These are phyloP conservation scores for Metarhizium album DNA, from an alignment of 2,329 filamentous ascomycete species.

Conservation along the genomic window DNA sequence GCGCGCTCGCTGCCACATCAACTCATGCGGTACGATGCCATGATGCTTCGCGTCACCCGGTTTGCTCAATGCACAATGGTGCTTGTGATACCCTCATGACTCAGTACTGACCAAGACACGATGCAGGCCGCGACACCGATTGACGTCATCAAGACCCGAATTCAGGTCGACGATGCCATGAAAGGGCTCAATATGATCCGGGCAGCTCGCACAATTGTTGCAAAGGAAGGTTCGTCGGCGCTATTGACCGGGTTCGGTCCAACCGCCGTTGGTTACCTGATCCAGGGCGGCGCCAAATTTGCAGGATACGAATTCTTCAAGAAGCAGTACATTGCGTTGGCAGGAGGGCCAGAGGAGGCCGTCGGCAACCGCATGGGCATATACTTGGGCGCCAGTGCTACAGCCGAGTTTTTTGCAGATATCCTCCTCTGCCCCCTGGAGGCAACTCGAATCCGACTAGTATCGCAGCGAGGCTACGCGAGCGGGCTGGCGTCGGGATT, in stretches of 20 bases:
- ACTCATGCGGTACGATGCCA: slow-evolving; percentile 35
- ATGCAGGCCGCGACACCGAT: slow-evolving; percentile 42
- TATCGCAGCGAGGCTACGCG: slow-evolving; percentile 71
- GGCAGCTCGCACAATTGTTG: slow-evolving; percentile 67
- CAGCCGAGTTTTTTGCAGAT: slow-evolving; percentile 63
- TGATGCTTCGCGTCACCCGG: background rate
- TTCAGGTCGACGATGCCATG: slow-evolving; percentile 77
- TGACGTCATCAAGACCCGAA: slow-evolving; percentile 78
- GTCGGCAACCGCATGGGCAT: slow-evolving; percentile 40
- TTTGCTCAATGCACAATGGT: background rate
- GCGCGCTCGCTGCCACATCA: slow-evolving; percentile 39
- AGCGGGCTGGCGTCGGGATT: slow-evolving; percentile 62
- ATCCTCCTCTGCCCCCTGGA: slow-evolving; percentile 84
- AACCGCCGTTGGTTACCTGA: slow-evolving; percentile 78
- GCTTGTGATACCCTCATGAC: background rate
- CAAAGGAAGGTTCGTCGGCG: slow-evolving; percentile 67
- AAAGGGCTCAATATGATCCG: slow-evolving; percentile 78
- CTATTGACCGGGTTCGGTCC: slow-evolving; percentile 77
- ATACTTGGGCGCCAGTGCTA: slow-evolving; percentile 62
- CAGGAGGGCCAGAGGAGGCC: slow-evolving; percentile 42
- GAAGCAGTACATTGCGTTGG: slow-evolving; percentile 65
- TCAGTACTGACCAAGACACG: slow-evolving; percentile 2
- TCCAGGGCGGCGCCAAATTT: slow-evolving; percentile 86
- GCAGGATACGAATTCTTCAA: slow-evolving; percentile 93
- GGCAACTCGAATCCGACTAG: slow-evolving; percentile 68